A percentile compares a stretch with the other conserved stretches of the same genome.
These are phyloP conservation scores for Larix kaempferi DNA, from an alignment of 75 land plant genomes.

Conservation along the genomic window DNA sequence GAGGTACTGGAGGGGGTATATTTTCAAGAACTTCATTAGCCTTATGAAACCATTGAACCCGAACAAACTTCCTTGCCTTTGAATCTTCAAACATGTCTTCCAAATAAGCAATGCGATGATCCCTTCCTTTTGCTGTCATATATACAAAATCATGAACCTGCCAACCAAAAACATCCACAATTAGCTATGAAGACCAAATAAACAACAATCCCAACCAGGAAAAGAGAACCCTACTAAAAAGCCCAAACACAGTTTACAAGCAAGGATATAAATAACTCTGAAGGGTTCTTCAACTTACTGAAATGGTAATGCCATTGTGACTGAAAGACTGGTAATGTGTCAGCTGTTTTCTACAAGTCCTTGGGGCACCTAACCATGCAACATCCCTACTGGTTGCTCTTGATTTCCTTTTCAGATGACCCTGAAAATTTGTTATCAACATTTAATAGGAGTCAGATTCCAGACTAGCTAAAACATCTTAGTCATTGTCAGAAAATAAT, in stretches of 20 bases:
- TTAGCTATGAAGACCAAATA: not conserved
- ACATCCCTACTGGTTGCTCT: conserved; percentile 37
- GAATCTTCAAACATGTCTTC: conserved; percentile 94
- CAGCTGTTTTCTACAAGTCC: conserved; percentile 73
- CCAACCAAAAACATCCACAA: not conserved
- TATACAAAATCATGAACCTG: conserved; percentile 84
- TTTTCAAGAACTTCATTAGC: conserved; percentile 74
- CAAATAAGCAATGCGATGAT: conserved; percentile 81
- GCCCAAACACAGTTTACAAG: not conserved
- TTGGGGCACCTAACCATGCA: conserved; percentile 73
- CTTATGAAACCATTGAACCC: conserved; percentile 96
- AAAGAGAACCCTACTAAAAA: not conserved
- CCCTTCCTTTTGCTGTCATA: conserved; percentile 71
- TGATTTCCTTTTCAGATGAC: conserved; percentile 11
- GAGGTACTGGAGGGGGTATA: conserved; percentile 61
- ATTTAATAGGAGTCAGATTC: not conserved
- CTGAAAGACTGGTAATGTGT: conserved; percentile 74
- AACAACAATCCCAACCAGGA: not conserved
- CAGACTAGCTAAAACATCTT: not conserved
- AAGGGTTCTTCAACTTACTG: conserved; percentile 38
- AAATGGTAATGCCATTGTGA: conserved; percentile 69
- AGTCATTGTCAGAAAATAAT: not conserved
- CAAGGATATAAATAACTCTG: not conserved
- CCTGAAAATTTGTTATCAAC: conserved; percentile 15
- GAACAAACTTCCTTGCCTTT: conserved; percentile 63